Conservation (phyloP, 2,329 filamentous ascomycete species). For the Bipolaris sorokiniana region DNA sequence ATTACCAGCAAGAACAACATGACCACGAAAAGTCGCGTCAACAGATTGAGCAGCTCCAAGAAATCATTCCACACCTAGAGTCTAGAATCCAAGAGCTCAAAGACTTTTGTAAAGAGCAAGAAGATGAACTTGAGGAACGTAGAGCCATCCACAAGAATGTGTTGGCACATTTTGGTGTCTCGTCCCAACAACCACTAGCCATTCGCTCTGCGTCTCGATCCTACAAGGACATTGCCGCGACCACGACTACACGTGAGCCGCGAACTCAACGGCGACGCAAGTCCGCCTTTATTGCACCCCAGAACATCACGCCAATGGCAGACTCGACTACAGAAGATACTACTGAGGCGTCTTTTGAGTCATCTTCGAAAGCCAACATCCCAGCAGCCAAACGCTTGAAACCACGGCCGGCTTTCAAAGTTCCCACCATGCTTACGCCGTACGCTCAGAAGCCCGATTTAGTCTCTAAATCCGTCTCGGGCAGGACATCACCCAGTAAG, state of each 20-base stretch:
- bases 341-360: slow-evolving; percentile 32
- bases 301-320: slow-evolving; percentile 12
- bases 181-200: slow-evolving; percentile 19
- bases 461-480: slow-evolving; percentile 18
- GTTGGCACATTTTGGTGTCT: slow-evolving; percentile 32
- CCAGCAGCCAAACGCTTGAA: slow-evolving; percentile 53
- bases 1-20: slow-evolving; percentile 8
- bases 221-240: slow-evolving; percentile 16
- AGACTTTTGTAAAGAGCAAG: slow-evolving; percentile 36
- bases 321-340: slow-evolving; percentile 26
- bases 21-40: slow-evolving; percentile 22
- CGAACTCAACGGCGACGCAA: slow-evolving; percentile 35
- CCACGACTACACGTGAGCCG: slow-evolving; percentile 18
- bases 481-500: slow-evolving; percentile 30
- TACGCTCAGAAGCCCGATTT: slow-evolving; percentile 25
- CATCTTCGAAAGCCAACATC: slow-evolving; percentile 25
- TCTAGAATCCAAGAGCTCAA: slow-evolving; percentile 33
- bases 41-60: slow-evolving; percentile 26
- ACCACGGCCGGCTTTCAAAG: slow-evolving; percentile 41
- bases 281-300: slow-evolving; percentile 19
- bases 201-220: slow-evolving; percentile 19
- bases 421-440: slow-evolving; percentile 38
- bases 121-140: slow-evolving; percentile 38
- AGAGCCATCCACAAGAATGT: slow-evolving; percentile 34
- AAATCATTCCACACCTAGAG: slow-evolving; percentile 26